A percentile compares a stretch with the other conserved stretches of the same genome.
These are phyloP conservation scores for Salvia sclarea DNA, from an alignment of 305 asterid genomes.

Conservation along the genomic window DNA sequence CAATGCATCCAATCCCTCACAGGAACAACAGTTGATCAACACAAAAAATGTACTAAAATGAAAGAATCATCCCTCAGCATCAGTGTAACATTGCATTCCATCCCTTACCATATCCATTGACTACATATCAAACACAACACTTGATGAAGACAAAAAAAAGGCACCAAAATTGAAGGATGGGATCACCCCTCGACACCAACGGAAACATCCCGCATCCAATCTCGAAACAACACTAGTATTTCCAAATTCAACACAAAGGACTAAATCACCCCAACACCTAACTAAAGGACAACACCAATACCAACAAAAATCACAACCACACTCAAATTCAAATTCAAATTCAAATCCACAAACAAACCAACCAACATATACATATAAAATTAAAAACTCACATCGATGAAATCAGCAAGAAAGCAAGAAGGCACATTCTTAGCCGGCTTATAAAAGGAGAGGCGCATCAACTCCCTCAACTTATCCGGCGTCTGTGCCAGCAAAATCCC, in stretches of 20 bases:
- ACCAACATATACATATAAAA: not conserved
- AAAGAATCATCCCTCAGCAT: no score
- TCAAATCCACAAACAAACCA: not conserved
- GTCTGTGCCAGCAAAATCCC: conserved; percentile 58
- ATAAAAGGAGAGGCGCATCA: conserved; percentile 54
- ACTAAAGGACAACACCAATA: not conserved
- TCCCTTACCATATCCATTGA: not conserved
- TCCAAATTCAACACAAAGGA: not conserved
- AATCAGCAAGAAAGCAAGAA: conserved; percentile 67
- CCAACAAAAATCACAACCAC: not conserved
- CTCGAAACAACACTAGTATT: not conserved
- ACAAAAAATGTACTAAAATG: not conserved
- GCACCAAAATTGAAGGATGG: not conserved
- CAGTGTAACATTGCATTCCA: no score
- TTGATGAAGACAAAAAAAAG: not conserved
- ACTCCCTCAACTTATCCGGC: conserved; percentile 60
- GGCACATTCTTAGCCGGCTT: conserved; percentile 66
- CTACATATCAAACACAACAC: not conserved
- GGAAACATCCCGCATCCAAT: not conserved
- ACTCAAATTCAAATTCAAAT: not conserved
- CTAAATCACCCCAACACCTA: not conserved
- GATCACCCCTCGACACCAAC: not conserved
- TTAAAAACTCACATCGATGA: conserved; percentile 60
- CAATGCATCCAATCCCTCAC: not conserved
- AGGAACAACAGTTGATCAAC: not conserved